Evolutionary conservation across 164 flowering plant species (phyloP), one percentile per base, ranked within the genome.

Genomic region (Amborella trichopoda): DNA sequence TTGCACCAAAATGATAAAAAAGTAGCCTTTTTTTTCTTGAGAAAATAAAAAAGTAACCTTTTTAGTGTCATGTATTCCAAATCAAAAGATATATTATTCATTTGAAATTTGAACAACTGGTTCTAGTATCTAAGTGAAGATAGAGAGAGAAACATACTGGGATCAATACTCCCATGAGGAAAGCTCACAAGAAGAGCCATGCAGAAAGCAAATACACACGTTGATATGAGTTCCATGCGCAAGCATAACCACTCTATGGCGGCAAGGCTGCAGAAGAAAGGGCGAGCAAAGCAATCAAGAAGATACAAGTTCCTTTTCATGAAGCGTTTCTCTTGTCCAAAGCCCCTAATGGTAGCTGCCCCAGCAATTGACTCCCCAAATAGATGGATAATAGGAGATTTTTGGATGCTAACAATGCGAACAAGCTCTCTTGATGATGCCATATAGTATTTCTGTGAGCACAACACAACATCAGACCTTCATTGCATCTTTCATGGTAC

Each of bases 161-260:
- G 99, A 72, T 88, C 95, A 41, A 91, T 91, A 52, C 61, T 71
- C 55, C 95, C 96, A 59, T 77, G 94, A 5, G 99, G 99, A 52
- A 91, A 71, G 76, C 91, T 84, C 70, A 91, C 95, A 43, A 91
- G 94, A 33, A 91, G 64, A 54, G 80, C 52, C 99, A 91, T 82
- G 74, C 94, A 91, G 67, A 87, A 91, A 19, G 99, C 95, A 66
- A 91, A 91, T 19, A 87, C 95, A 42, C 84, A 78, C 38, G 95
- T 84, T n/a, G 99, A 91, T 40, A 91, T 85, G 49, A 87, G 66
- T 59, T 91, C 96, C 99, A 91, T 84, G 40, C 99, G 87, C 27
- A 91, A 56, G 70, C 96, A 91, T 20, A 91, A 96, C 99, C 99
- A 91, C 58, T 91, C 99, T 54, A 91, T 91, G 50, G 99, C 96